These are phyloP conservation scores for Metschnikowia picachoensis DNA, from an alignment of 805 yeast species.

Conservation along the genomic window DNA sequence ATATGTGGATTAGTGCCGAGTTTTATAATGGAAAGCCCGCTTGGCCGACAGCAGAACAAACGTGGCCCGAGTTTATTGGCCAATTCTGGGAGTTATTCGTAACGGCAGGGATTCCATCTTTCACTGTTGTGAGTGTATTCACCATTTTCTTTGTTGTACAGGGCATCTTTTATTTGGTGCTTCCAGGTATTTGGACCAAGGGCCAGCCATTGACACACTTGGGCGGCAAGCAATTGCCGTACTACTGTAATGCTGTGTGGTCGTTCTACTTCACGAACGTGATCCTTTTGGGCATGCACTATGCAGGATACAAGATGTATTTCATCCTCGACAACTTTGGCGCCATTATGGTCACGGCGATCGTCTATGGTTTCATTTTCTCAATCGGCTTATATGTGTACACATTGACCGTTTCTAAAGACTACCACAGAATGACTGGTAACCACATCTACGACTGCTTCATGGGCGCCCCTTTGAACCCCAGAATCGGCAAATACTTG, in stretches of 20 bases:
- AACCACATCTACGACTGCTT: constrained; percentile 85
- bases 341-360: constrained; percentile 89
- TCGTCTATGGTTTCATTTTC: constrained; percentile 67
- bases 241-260: constrained; percentile 89
- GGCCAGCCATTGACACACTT: constrained; percentile 90
- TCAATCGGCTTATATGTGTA: constrained; percentile 67
- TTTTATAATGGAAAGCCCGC: constrained; percentile 76
- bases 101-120: constrained; percentile 56
- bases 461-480: constrained; percentile 97
- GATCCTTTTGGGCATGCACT: constrained; percentile 60
- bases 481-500: constrained; percentile 79
- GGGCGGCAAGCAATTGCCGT: constrained; percentile 77
- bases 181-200: constrained; percentile 93
- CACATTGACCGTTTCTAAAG: constrained; percentile 62
- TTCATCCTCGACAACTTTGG: constrained; percentile 81
- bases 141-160: constrained; percentile 67
- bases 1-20: constrained; percentile 89
- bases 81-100: constrained; percentile 38
- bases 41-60: constrained; percentile 55
- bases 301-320: constrained; percentile 71
- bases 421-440: constrained; percentile 89
- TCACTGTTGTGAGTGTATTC: constrained; percentile 66
- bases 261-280: constrained; percentile 69
- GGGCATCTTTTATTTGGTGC: constrained; percentile 66
- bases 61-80: constrained; percentile 46